Conservation (phyloP, 2,329 filamentous ascomycete genomes). For the Alternaria sp. region DNA sequence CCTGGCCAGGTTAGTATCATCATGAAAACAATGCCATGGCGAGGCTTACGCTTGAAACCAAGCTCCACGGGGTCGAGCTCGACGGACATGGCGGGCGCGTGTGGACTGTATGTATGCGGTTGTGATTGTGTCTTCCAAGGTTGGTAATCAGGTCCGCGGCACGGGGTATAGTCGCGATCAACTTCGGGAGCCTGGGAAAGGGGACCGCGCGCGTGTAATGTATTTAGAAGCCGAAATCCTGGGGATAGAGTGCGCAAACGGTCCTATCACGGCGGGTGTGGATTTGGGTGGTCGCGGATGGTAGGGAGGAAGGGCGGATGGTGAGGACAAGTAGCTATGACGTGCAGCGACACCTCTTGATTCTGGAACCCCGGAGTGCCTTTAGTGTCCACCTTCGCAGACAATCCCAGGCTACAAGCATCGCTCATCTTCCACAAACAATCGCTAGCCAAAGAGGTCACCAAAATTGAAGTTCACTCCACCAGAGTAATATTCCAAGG, state of each 20-base stretch:
- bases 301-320: conserved; percentile 18
- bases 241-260: conserved; percentile 12
- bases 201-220: conserved; percentile 15
- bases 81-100: conserved; percentile 78
- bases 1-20: conserved; percentile 54
- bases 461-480: not conserved
- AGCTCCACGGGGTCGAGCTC: conserved; percentile 92
- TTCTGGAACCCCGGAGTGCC: conserved; percentile 15
- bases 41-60: conserved; percentile 82
- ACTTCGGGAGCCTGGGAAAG: conserved; percentile 17
- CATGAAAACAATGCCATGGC: not conserved
- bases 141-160: conserved; percentile 44
- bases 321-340: conserved; percentile 26
- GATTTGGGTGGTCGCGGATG: conserved; percentile 19
- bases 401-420: conserved; percentile 8
- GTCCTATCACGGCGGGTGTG: conserved; percentile 4
- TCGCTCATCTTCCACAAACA: not conserved
- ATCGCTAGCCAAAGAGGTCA: not conserved
- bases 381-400: conserved; percentile 11
- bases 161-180: conserved; percentile 27
- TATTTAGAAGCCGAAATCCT: not conserved
- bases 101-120: conserved; percentile 21
- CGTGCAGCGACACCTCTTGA: conserved; percentile 30
- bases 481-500: not conserved
- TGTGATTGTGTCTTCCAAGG: conserved; percentile 21